phyloP scores from a whole-genome alignment of 2,329 filamentous ascomycete genomes.

The Alternaria burnsii region DNA sequence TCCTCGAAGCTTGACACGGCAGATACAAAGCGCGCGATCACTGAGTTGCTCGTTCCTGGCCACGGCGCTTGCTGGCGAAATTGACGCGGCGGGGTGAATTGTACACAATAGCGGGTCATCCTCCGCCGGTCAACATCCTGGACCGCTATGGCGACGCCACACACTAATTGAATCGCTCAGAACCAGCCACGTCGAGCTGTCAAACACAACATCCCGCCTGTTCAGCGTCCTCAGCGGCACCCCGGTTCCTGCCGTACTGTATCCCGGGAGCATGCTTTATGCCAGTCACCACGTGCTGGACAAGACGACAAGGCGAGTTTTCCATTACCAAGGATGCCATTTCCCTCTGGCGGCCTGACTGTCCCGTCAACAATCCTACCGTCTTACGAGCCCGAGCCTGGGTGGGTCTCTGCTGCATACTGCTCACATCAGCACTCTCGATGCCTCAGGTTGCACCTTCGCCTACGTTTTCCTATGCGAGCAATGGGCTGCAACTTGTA shows the following conservation, averaged over 20 bases:
- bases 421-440: conserved; percentile 20
- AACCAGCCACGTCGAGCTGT: conserved; percentile 12
- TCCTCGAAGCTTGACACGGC: conserved; percentile 4
- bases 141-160: neutral
- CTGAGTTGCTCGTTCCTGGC: neutral
- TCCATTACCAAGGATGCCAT: conserved; percentile 4
- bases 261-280: conserved; percentile 3
- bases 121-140: conserved; percentile 18
- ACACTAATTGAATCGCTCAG: conserved; percentile 7
- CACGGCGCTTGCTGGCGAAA: conserved; percentile 12
- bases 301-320: neutral
- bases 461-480: conserved; percentile 9
- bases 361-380: conserved; percentile 2
- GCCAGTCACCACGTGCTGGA: conserved; percentile 10
- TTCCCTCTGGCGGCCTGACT: conserved; percentile 2
- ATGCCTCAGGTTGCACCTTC: conserved; percentile 14
- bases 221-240: neutral
- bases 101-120: conserved; percentile 18
- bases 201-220: neutral
- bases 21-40: conserved; percentile 5
- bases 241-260: neutral
- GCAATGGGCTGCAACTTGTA: neutral
- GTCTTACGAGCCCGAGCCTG: conserved; percentile 10
- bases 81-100: conserved; percentile 23
- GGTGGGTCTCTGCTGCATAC: conserved; percentile 6